phyloP scores from a whole-genome alignment of 352 stramenopile species.

The Phytophthora meadii region DNA sequence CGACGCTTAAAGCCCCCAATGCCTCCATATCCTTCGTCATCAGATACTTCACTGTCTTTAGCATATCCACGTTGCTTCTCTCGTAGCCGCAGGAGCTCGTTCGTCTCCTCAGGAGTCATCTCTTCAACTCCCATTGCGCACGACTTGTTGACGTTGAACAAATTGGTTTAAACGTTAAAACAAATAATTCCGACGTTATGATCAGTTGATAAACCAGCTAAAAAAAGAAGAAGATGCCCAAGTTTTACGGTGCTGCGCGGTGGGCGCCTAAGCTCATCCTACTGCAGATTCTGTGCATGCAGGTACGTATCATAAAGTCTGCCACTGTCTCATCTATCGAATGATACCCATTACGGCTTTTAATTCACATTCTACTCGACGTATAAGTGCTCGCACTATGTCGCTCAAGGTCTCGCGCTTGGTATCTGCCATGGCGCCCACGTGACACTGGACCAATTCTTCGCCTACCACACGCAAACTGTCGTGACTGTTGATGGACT shows the following conservation, averaged over 20 bases:
- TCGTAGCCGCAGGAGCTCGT: slow-evolving; percentile 67
- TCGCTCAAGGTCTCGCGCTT: slow-evolving; percentile 75
- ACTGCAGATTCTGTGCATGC: slow-evolving; percentile 88
- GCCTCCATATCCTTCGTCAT: slow-evolving; percentile 7
- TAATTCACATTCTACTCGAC: neutral
- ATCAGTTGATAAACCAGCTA: slow-evolving; percentile 1
- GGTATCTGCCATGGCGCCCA: slow-evolving; percentile 74
- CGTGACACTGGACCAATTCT: slow-evolving; percentile 85
- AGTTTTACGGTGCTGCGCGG: slow-evolving; percentile 81
- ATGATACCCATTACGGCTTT: neutral
- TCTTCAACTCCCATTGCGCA: slow-evolving; percentile 20
- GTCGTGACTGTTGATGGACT: slow-evolving; percentile 78
- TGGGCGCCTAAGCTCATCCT: slow-evolving; percentile 91
- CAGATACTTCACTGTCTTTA: slow-evolving; percentile 8
- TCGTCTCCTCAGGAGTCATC: slow-evolving; percentile 56
- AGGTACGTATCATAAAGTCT: slow-evolving; percentile 48
- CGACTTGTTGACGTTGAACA: slow-evolving; percentile 19
- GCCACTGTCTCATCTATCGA: neutral
- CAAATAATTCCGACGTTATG: neutral
- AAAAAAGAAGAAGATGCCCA: slow-evolving; percentile 60
- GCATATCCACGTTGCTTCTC: slow-evolving; percentile 30
- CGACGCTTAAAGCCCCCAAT: slow-evolving; percentile 47
- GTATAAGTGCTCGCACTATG: slow-evolving; percentile 80
- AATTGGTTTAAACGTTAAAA: neutral
- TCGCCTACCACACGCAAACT: slow-evolving; percentile 84